Evolutionary conservation across 768 basidiomycete species (phyloP).

Genomic region (Lyophyllum shimeji): DNA sequence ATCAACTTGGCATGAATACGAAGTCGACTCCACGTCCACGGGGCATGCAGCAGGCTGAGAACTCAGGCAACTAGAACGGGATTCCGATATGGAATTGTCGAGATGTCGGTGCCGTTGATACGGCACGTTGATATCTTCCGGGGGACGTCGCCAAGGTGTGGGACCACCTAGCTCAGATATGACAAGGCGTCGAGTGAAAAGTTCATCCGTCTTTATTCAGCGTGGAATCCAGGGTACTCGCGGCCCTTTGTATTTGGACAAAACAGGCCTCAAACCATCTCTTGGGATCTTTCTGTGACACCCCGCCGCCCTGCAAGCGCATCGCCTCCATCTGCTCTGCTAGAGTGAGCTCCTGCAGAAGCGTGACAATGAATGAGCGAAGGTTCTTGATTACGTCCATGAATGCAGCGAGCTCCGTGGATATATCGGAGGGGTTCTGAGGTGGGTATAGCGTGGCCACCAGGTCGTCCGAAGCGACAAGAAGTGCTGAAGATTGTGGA

Average conservation of each 20-base stretch:
- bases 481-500: slow-evolving; percentile 46
- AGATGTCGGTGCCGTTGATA: not conserved
- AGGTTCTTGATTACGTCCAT: slow-evolving; percentile 36
- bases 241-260: slow-evolving; percentile 53
- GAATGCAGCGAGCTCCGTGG: slow-evolving; percentile 37
- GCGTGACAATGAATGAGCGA: slow-evolving; percentile 25
- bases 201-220: slow-evolving; percentile 18
- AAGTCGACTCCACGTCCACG: not conserved
- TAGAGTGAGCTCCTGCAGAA: slow-evolving; percentile 23
- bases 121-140: not conserved
- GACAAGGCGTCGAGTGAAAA: not conserved
- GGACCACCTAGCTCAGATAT: not conserved
- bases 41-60: not conserved
- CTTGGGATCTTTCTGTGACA: slow-evolving; percentile 32
- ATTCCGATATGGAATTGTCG: not conserved
- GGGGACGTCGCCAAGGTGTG: not conserved
- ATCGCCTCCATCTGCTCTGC: slow-evolving; percentile 30
- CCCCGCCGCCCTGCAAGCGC: slow-evolving; percentile 10
- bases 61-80: not conserved
- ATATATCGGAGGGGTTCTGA: slow-evolving; percentile 48
- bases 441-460: slow-evolving; percentile 66
- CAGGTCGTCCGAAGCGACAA: slow-evolving; percentile 63
- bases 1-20: not conserved
- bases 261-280: slow-evolving; percentile 72
- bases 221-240: slow-evolving; percentile 25